A percentile compares a stretch with the other conserved stretches of the same genome.
Conservation (phyloP, 345 rosid genomes). For the Boechera divaricarpa region DNA sequence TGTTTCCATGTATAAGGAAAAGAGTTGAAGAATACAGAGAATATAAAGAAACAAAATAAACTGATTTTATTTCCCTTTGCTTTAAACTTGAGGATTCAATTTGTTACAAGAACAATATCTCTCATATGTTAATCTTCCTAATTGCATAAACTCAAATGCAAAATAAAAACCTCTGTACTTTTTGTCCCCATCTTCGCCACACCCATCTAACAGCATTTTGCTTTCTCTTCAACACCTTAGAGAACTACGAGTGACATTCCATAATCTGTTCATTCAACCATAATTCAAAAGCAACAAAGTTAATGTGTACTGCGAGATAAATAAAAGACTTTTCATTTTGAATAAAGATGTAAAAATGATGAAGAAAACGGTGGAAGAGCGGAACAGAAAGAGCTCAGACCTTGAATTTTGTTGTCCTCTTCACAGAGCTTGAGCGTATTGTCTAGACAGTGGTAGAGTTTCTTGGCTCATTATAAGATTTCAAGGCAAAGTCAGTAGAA, state of each 20-base stretch:
- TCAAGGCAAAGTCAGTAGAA: constrained; percentile 10
- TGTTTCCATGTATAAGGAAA: constrained; percentile 6
- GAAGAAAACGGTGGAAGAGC: not conserved
- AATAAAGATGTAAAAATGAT: constrained; percentile 2
- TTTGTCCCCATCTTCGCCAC: constrained; percentile 22
- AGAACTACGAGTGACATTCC: constrained; percentile 6
- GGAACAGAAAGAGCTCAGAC: constrained; percentile 18
- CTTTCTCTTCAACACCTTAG: constrained; percentile 25
- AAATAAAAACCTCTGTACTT: constrained; percentile 30
- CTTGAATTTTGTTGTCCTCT: constrained; percentile 25
- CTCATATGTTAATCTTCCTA: constrained; percentile 28
- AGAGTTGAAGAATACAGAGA: not conserved
- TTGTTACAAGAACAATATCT: constrained; percentile 27
- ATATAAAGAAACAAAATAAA: constrained; percentile 2
- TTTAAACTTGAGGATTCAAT: constrained; percentile 22
- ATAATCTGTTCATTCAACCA: constrained; percentile 23
- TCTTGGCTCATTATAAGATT: constrained; percentile 44
- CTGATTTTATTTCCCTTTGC: constrained; percentile 28
- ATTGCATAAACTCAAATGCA: constrained; percentile 34
- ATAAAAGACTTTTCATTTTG: not conserved
- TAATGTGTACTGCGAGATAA: not conserved
- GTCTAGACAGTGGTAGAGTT: constrained; percentile 48
- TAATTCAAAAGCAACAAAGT: constrained; percentile 10
- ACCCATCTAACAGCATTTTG: not conserved
- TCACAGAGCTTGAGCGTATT: constrained; percentile 49